Base-by-base conservation (phyloP, 768 basidiomycete genomes). In the Serendipita vermifera region DNA sequence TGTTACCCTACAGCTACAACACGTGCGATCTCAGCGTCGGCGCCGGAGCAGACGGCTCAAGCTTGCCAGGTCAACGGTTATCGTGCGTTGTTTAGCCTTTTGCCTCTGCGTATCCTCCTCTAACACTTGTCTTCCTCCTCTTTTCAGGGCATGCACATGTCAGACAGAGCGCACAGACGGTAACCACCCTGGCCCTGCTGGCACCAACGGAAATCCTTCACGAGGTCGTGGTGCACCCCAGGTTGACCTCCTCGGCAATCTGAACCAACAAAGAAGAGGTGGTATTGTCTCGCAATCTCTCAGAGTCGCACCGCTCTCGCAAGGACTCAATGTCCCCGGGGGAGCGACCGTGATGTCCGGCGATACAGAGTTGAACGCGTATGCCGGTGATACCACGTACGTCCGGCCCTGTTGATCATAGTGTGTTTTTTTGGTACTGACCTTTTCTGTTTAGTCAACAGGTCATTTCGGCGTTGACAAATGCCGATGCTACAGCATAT, bases 211-310 rank as follows among this genome's bases (percentile, higher is more conserved):
- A 13, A 33, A 5, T 61, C n/a, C n/a, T n/a, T n/a, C n/a, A n/a
- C 63, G 33, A 17, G 87, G 87, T 9, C 81, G 87, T 46, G 81
- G 82, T 3, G 80, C 84, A 0, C 87, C 87, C 3, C 86, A 91
- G 68, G 87, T 91, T 63, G 87, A 90, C 66, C 73, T 89, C 57
- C 73, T 89, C 58, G 87, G 46, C 9, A 5, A 51, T 29, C 24
- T 31, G 22, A 24, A n/a, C n/a, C n/a, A 51, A 9, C n/a, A 22
- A 29, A 31, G 46, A 7, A 15, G 32, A 51, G 17, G 24, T 5
- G 46, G 46, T 7, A n/a, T 51, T n/a, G 27, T 51, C 29, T 24
- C 46, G 22, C 46, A 51, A 31, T 22, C 24, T 9, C 29, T 51
- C 24, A 22, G 46, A 7, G 17, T 51, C 20, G 46, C 46, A n/a